Evolutionary conservation across 1,139 yeast genomes (phyloP).

Genomic region (Geotrichum macrosporum): DNA sequence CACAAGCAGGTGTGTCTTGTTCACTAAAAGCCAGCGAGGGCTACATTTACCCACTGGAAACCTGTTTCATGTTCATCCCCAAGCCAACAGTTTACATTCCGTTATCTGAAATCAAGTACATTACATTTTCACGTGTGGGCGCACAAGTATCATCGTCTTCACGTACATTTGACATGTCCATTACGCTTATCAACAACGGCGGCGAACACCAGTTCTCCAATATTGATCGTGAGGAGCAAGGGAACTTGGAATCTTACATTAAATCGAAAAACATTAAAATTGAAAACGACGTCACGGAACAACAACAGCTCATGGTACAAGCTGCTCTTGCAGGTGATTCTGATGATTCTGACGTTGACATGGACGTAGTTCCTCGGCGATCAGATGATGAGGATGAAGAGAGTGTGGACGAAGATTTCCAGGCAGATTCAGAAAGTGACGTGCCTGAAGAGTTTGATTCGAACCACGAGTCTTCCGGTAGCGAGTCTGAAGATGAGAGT

Average conservation of each 20-base stretch:
- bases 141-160: constrained; percentile 64
- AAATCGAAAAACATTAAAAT: constrained; percentile 72
- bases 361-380: constrained; percentile 30
- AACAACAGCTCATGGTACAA: constrained; percentile 39
- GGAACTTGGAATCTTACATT: constrained; percentile 67
- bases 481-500: constrained; percentile 25
- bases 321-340: constrained; percentile 17
- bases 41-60: constrained; percentile 81
- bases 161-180: constrained; percentile 89
- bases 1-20: constrained; percentile 81
- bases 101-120: constrained; percentile 67
- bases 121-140: constrained; percentile 87
- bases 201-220: constrained; percentile 82
- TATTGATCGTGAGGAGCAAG: constrained; percentile 87
- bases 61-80: constrained; percentile 84
- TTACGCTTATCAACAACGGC: constrained; percentile 60
- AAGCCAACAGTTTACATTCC: constrained; percentile 94
- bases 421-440: constrained; percentile 64
- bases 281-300: constrained; percentile 59
- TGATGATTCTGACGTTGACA: constrained; percentile 23
- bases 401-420: constrained; percentile 52
- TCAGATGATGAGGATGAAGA: constrained; percentile 55
- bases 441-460: constrained; percentile 88
- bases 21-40: constrained; percentile 96
- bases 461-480: constrained; percentile 48